Evolutionary conservation across 2,329 filamentous ascomycete genomes (phyloP), one percentile per base, ranked within the genome.

Genomic region (Rutstroemia sp.): DNA sequence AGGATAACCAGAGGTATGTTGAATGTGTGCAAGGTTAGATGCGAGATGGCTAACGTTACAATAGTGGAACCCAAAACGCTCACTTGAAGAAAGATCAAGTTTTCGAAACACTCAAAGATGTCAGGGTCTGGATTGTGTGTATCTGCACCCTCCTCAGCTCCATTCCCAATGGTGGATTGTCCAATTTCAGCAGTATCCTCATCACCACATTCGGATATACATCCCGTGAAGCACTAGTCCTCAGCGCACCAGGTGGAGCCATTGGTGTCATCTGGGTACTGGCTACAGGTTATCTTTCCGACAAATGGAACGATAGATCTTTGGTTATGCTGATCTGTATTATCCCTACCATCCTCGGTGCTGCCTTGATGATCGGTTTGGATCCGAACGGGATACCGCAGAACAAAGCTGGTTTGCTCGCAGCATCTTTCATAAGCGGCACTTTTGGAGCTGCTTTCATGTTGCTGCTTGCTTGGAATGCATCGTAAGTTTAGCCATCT

Each of bases 381-480:
- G 30, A 34, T 12, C 30, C 30, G 30, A 34, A 34, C 10, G 30
- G 30, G 12, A 12, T 34, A 3, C 30, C 30, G 10, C 30, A 34
- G 12, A 34, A 34, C 30, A 34, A 34, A 34, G 30, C 30, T 34
- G 30, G 30, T 4, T 12, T 34, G 12, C 30, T 34, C 30, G 30
- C 30, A 4, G 30, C 30, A 34, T 34, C 30, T 4, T 34, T 34
- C 30, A 34, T 34, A 34, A 34, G 12, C 30, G 30, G 30, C 12
- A 34, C 30, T 14, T 34, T 34, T 4, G 30, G 30, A 4, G 21
- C 21, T 42, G 39, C 25, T 44, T 38, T 42, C 19, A 46, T 16
- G 8, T 81, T 6, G 78, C 74, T 0, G 72, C 81, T 7, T 81
- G 79, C 77, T 71, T 82, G 9, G 78, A 74, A 61, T 78, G 74